phyloP scores from a whole-genome alignment of 2,329 filamentous ascomycete species.

The Stagonosporopsis chrysanthemi region DNA sequence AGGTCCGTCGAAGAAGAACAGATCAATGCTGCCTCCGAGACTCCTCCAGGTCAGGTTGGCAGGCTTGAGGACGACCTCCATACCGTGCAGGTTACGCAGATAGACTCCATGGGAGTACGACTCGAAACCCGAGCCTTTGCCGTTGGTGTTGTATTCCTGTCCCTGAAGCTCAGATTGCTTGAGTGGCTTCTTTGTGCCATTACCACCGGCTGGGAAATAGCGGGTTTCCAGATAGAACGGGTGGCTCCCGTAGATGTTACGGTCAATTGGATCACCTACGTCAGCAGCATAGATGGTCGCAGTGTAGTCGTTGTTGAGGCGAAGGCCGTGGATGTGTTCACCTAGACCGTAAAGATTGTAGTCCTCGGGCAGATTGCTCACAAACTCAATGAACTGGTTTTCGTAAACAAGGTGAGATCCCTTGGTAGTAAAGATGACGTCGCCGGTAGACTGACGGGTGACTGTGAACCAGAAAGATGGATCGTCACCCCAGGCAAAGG shows the following conservation, averaged over 20 bases:
- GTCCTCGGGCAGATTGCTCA: slow-evolving; percentile 68
- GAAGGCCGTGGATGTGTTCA: slow-evolving; percentile 74
- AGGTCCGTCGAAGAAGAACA: slow-evolving; percentile 81
- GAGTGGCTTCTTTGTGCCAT: slow-evolving; percentile 60
- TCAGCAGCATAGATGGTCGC: slow-evolving; percentile 74
- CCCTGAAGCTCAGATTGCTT: slow-evolving; percentile 59
- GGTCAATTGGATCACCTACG: slow-evolving; percentile 68
- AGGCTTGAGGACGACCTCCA: slow-evolving; percentile 72
- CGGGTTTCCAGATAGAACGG: slow-evolving; percentile 82
- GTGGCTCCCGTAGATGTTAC: slow-evolving; percentile 78
- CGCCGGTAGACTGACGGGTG: slow-evolving; percentile 65
- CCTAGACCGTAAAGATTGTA: slow-evolving; percentile 81
- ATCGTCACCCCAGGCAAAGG: slow-evolving; percentile 62
- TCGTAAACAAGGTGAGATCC: slow-evolving; percentile 74
- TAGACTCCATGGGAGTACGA: slow-evolving; percentile 80
- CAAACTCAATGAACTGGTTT: slow-evolving; percentile 80
- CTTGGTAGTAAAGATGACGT: slow-evolving; percentile 72
- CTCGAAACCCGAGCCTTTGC: slow-evolving; percentile 61
- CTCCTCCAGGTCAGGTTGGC: slow-evolving; percentile 75
- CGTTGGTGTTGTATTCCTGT: slow-evolving; percentile 13
- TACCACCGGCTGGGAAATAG: slow-evolving; percentile 67
- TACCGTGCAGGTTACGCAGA: slow-evolving; percentile 76
- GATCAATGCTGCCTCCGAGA: slow-evolving; percentile 77
- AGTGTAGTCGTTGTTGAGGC: slow-evolving; percentile 76
- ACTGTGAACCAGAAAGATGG: slow-evolving; percentile 65